Evolutionary conservation across 805 yeast genomes (phyloP).

Genomic region (Kluyveromyces lactis): DNA sequence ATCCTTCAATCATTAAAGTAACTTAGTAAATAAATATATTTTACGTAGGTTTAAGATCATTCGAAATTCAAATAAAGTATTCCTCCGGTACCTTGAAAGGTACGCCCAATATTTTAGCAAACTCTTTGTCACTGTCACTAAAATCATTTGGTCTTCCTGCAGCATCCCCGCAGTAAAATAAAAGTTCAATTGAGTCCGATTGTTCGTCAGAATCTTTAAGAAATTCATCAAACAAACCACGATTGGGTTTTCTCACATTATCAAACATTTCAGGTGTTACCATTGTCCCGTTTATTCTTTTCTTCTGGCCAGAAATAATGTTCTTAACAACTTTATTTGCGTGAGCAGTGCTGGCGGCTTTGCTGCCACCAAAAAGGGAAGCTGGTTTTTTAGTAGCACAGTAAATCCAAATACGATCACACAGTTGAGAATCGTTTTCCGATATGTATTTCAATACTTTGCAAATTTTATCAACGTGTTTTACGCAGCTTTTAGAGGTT

Average conservation of each 20-base stretch:
- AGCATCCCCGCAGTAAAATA: slow-evolving; percentile 83
- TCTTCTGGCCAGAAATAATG: slow-evolving; percentile 5
- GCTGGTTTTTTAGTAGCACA: slow-evolving; percentile 56
- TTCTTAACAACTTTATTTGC: slow-evolving; percentile 8
- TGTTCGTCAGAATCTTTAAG: slow-evolving; percentile 29
- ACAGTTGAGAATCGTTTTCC: slow-evolving; percentile 17
- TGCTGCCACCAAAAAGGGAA: slow-evolving; percentile 7
- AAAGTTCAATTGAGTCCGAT: slow-evolving; percentile 9
- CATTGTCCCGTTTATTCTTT: slow-evolving; percentile 1
- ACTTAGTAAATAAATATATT: not conserved
- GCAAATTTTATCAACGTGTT: slow-evolving; percentile 36
- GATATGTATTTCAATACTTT: slow-evolving; percentile 28
- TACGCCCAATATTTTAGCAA: slow-evolving; percentile 54
- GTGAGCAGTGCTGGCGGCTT: slow-evolving; percentile 2
- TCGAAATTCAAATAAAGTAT: slow-evolving; percentile 29
- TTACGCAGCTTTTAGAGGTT: slow-evolving; percentile 27
- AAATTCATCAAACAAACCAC: slow-evolving; percentile 69
- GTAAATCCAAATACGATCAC: slow-evolving; percentile 38
- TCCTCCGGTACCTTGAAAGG: slow-evolving; percentile 68
- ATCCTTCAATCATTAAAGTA: slow-evolving; percentile 2
- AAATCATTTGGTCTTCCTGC: slow-evolving; percentile 78
- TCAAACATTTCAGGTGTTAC: slow-evolving; percentile 14
- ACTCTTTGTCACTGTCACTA: slow-evolving; percentile 66
- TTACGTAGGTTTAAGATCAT: not conserved
- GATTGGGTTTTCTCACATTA: slow-evolving; percentile 59